These are phyloP conservation scores for Berberis thunbergii DNA, from an alignment of 164 flowering plant species.

Conservation along the genomic window DNA sequence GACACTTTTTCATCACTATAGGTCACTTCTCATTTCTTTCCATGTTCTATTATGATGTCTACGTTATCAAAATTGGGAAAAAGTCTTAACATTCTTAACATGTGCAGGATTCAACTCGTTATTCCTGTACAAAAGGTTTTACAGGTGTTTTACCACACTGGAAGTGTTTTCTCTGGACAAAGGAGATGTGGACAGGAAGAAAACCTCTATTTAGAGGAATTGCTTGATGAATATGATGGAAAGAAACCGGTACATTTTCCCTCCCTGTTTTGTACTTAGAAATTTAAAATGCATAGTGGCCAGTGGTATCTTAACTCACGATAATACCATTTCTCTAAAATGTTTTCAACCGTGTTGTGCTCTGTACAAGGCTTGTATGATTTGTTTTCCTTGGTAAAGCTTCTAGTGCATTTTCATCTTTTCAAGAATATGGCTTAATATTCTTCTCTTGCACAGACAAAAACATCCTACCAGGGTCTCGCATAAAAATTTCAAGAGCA, in stretches of 20 bases:
- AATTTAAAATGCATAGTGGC: no score
- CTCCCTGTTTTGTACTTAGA: neutral
- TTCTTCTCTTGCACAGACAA: no score
- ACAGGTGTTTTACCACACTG: constrained; percentile 66
- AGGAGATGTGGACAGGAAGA: constrained; percentile 62
- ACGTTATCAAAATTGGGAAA: neutral
- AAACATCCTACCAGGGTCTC: no score
- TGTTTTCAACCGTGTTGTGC: no score
- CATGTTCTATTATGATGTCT: neutral
- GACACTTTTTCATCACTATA: neutral
- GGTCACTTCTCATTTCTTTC: neutral
- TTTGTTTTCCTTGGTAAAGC: no score
- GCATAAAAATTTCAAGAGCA: no score
- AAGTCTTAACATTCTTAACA: neutral
- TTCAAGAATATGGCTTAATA: no score
- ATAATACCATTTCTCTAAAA: no score
- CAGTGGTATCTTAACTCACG: no score
- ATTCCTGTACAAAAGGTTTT: constrained; percentile 70
- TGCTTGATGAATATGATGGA: constrained; percentile 50
- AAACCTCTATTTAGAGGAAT: constrained; percentile 49
- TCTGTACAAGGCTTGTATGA: no score
- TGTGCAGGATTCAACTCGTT: constrained; percentile 73
- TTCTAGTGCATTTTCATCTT: no score
- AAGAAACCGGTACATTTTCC: constrained; percentile 51
- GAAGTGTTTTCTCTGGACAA: constrained; percentile 47